Evolutionary conservation across 441 rosid genomes (phyloP).

Genomic region (Populus hybrid): DNA sequence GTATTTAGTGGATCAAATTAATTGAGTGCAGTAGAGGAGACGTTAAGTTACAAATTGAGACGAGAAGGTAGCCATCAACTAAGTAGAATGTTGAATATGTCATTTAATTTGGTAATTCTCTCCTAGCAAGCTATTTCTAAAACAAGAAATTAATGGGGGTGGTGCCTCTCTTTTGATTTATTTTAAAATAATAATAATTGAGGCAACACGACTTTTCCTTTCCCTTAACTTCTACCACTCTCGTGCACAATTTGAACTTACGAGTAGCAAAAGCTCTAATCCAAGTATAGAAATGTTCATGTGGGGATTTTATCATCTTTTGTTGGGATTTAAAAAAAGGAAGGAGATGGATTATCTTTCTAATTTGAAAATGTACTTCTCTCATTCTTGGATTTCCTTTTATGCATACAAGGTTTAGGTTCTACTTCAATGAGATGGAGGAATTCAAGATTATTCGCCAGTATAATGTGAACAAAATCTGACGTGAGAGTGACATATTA

Average conservation of each 20-base stretch:
- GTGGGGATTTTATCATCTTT: not conserved
- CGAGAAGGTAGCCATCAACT: no score
- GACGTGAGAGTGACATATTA: no score
- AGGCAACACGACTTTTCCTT: not conserved
- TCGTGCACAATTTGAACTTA: not conserved
- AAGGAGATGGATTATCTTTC: not conserved
- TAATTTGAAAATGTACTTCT: not conserved
- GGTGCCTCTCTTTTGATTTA: not conserved
- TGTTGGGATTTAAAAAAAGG: not conserved
- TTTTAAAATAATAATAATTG: not conserved
- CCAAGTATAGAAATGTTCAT: not conserved
- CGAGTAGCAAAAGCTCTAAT: not conserved
- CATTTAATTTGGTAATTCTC: not conserved
- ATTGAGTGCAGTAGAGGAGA: not conserved
- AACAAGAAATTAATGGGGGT: not conserved
- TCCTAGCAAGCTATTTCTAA: not conserved
- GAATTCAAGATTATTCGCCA: not conserved
- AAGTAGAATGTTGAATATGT: not conserved
- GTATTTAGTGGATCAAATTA: not conserved
- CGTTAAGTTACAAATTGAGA: not conserved
- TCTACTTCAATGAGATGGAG: no score
- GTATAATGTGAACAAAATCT: no score
- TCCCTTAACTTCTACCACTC: not conserved
- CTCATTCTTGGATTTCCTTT: not conserved
- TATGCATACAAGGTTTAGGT: not conserved